These are phyloP conservation scores for Hippophae tibetana DNA, from an alignment of 306 rosid species.

Conservation along the genomic window DNA sequence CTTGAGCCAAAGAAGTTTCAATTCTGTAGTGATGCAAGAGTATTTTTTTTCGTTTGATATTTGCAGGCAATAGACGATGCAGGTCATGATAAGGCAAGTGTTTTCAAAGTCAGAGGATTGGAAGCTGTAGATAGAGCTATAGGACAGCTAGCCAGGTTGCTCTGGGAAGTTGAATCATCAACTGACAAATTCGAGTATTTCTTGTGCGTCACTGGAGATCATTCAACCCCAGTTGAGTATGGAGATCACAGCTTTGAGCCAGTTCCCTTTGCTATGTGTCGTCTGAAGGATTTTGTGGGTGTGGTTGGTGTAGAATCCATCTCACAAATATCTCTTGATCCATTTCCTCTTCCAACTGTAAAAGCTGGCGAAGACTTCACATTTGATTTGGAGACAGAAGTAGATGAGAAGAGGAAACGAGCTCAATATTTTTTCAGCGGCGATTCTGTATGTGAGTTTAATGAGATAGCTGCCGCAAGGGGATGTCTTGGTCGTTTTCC, in stretches of 20 bases:
- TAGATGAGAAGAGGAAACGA: conserved; percentile 20
- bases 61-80: conserved; percentile 95
- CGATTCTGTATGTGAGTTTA: conserved; percentile 61
- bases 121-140: conserved; percentile 83
- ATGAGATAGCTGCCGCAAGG: conserved; percentile 67
- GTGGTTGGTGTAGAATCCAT: conserved; percentile 55
- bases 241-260: conserved; percentile 99
- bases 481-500: conserved; percentile 93
- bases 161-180: conserved; percentile 67
- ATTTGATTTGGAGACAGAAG: conserved; percentile 24
- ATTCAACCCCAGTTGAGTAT: conserved; percentile 93
- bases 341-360: conserved; percentile 74
- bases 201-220: conserved; percentile 85
- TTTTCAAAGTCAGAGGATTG: conserved; percentile 72
- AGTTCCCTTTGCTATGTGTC: conserved; percentile 68
- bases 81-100: conserved; percentile 82
- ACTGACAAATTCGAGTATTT: conserved; percentile 48
- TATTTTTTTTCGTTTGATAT: conserved; percentile 15
- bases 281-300: conserved; percentile 60
- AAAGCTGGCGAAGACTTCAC: conserved; percentile 40
- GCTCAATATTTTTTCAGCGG: conserved; percentile 34
- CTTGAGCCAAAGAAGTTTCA: no score
- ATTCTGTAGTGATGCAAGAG: neutral
- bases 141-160: conserved; percentile 80
- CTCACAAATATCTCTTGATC: conserved; percentile 38